Conservation (phyloP, 306 rosid genomes). For the Fagus crenata region DNA sequence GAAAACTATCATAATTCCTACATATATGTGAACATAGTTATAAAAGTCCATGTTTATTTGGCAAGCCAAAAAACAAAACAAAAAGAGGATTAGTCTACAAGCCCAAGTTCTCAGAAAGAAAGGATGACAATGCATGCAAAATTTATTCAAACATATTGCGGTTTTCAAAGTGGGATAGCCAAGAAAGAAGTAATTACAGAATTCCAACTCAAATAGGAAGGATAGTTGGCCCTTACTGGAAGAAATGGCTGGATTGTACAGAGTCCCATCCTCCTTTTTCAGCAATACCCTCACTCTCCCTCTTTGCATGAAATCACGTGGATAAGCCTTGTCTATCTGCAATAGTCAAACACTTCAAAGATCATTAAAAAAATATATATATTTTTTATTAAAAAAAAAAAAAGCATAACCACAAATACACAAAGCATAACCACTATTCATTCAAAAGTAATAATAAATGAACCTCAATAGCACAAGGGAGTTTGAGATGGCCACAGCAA, state of each 20-base stretch:
- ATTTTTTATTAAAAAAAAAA: background rate
- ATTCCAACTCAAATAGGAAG: background rate
- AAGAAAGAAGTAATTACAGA: background rate
- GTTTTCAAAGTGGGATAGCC: background rate
- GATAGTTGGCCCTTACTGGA: slow-evolving; percentile 51
- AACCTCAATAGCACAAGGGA: slow-evolving; percentile 83
- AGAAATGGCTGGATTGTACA: slow-evolving; percentile 56
- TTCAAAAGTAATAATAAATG: background rate
- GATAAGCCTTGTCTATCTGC: slow-evolving; percentile 83
- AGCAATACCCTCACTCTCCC: slow-evolving; percentile 84
- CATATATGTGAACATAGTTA: background rate
- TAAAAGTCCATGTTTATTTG: background rate
- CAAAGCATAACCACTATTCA: background rate
- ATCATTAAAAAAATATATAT: background rate
- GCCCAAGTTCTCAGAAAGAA: background rate
- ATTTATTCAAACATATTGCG: background rate
- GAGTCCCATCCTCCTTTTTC: slow-evolving; percentile 78
- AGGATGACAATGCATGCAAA: background rate
- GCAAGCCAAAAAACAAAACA: background rate
- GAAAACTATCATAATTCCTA: background rate
- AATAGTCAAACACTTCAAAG: slow-evolving; percentile 13
- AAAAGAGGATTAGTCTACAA: background rate
- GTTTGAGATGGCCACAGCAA: slow-evolving; percentile 72
- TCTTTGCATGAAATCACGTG: slow-evolving; percentile 87
- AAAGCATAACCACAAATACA: background rate